Percentiles rank a stretch among this genome's conserved stretches.
Evolutionary conservation across 148 eudicot genomes (phyloP).

Genomic region (Cornus controversa): DNA sequence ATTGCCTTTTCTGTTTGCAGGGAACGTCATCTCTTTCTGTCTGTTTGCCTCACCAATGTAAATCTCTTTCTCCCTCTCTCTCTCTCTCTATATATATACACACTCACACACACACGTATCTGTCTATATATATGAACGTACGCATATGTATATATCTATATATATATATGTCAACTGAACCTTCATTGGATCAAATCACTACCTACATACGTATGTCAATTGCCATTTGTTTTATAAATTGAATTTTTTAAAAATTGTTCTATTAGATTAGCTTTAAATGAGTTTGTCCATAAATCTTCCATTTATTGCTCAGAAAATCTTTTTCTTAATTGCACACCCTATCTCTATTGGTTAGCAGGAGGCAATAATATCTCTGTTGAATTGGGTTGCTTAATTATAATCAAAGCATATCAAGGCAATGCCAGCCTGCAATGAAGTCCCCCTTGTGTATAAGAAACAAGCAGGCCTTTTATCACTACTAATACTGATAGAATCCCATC

Average conservation of each 20-base stretch:
- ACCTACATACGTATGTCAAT: neutral
- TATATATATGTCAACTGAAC: neutral
- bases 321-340: neutral
- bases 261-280: neutral
- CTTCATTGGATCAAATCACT: neutral
- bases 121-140: neutral
- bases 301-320: neutral
- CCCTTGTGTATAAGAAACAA: no score
- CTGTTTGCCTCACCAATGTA: conserved; percentile 40
- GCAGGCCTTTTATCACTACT: no score
- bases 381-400: no score
- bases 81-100: no score
- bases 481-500: no score
- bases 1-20: conserved; percentile 18
- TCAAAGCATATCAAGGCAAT: neutral
- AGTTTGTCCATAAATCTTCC: neutral
- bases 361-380: no score
- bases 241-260: no score
- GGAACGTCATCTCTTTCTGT: conserved; percentile 30
- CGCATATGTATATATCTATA: no score
- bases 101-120: neutral
- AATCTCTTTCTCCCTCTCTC: conserved; percentile 3
- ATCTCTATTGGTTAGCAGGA: neutral
- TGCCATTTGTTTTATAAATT: no score
- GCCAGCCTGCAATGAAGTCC: no score